Conservation (phyloP, 371 early-diverging fungal genomes). For the Choanephora cucurbitarum region DNA sequence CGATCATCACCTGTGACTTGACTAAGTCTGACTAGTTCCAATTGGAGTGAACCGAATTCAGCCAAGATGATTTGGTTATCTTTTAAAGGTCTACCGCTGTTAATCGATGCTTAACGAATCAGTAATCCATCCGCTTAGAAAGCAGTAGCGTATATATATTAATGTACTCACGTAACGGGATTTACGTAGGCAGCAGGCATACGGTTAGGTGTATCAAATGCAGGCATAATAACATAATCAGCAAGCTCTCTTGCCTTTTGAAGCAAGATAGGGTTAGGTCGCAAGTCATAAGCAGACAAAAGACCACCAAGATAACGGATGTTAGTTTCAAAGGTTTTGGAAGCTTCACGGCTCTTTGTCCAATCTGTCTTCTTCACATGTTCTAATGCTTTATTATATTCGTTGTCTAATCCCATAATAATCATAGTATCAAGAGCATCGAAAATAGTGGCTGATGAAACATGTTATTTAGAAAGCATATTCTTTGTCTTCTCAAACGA, state of each 20-base stretch:
- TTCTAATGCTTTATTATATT: slow-evolving; percentile 66
- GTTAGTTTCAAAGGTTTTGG: slow-evolving; percentile 73
- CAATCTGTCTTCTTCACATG: slow-evolving; percentile 58
- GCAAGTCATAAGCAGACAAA: slow-evolving; percentile 61
- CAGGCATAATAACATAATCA: slow-evolving; percentile 44
- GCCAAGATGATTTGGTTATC: slow-evolving; percentile 64
- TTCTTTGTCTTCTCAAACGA: too few relatives aligned
- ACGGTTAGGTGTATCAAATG: slow-evolving; percentile 60
- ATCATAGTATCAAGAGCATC: slow-evolving; percentile 86
- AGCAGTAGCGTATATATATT: too few relatives aligned
- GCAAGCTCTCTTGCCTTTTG: slow-evolving; percentile 32
- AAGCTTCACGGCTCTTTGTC: slow-evolving; percentile 15
- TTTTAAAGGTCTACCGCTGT: slow-evolving; percentile 19
- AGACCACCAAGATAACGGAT: slow-evolving; percentile 81
- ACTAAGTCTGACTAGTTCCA: slow-evolving; percentile 85
- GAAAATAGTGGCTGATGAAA: slow-evolving; percentile 63
- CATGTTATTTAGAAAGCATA: too few relatives aligned
- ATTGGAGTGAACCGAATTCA: slow-evolving; percentile 84
- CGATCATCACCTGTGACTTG: slow-evolving; percentile 71
- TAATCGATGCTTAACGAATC: too few relatives aligned
- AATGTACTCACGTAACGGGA: slow-evolving; percentile 36
- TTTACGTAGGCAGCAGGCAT: slow-evolving; percentile 80
- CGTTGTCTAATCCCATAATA: slow-evolving; percentile 78
- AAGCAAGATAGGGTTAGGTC: slow-evolving; percentile 61
- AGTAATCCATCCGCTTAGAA: too few relatives aligned